Percentiles rank a stretch among this genome's conserved stretches.
These are phyloP conservation scores for Rutstroemia sp. DNA, from an alignment of 2,329 filamentous ascomycete genomes.

Conservation along the genomic window DNA sequence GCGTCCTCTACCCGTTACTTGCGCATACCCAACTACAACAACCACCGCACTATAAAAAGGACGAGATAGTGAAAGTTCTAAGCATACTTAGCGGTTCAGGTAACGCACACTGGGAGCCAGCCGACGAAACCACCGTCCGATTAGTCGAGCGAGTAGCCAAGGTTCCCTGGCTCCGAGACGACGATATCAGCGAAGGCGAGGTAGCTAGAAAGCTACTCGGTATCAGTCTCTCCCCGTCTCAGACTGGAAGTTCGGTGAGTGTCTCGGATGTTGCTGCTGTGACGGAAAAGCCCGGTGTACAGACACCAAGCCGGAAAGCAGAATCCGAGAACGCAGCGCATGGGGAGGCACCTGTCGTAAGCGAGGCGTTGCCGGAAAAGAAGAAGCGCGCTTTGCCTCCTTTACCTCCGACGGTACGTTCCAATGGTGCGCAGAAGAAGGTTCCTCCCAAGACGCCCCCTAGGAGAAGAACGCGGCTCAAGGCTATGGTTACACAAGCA, in stretches of 20 bases:
- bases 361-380: slow-evolving; percentile 11
- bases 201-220: slow-evolving; percentile 57
- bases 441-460: slow-evolving; percentile 29
- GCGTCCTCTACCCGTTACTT: slow-evolving; percentile 83
- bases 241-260: slow-evolving; percentile 66
- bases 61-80: slow-evolving; percentile 74
- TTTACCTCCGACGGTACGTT: slow-evolving; percentile 17
- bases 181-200: slow-evolving; percentile 34
- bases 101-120: slow-evolving; percentile 69
- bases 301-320: slow-evolving; percentile 63
- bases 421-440: slow-evolving; percentile 24
- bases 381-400: slow-evolving; percentile 23
- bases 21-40: slow-evolving; percentile 85
- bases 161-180: slow-evolving; percentile 58
- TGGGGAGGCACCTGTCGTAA: slow-evolving; percentile 18
- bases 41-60: slow-evolving; percentile 83
- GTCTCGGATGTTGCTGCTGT: slow-evolving; percentile 73
- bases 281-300: slow-evolving; percentile 73
- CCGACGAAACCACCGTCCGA: slow-evolving; percentile 71
- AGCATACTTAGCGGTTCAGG: slow-evolving; percentile 60
- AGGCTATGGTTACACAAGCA: slow-evolving; percentile 11
- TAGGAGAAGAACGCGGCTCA: slow-evolving; percentile 27
- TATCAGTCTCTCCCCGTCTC: slow-evolving; percentile 59
- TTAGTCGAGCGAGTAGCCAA: slow-evolving; percentile 68
- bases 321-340: slow-evolving; percentile 24